These are phyloP conservation scores for Sphaerulina musiva DNA, from an alignment of 2,329 filamentous ascomycete genomes.

Conservation along the genomic window DNA sequence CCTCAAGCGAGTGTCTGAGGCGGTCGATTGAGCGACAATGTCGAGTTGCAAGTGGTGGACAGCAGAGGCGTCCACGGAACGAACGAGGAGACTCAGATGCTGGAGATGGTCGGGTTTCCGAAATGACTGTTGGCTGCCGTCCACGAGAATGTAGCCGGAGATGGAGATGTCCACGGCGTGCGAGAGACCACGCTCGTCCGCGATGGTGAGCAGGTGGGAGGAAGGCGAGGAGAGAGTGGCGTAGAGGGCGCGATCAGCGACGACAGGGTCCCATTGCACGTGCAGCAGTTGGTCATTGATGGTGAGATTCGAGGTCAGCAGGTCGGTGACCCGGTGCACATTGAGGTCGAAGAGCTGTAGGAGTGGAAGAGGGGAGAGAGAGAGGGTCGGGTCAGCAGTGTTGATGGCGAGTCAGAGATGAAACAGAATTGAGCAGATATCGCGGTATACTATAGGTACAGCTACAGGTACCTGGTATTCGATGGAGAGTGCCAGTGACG, in stretches of 20 bases:
- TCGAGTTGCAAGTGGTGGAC: slow-evolving; percentile 11
- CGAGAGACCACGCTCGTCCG: slow-evolving; percentile 13
- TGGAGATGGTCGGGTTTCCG: slow-evolving; percentile 8
- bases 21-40: slow-evolving; percentile 9
- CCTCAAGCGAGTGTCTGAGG: slow-evolving; percentile 3
- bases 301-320: slow-evolving; percentile 38
- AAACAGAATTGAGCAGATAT: slow-evolving; percentile 7
- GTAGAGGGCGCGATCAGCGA: slow-evolving; percentile 29
- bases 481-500: too few relatives aligned
- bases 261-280: slow-evolving; percentile 36
- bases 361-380: slow-evolving; percentile 29
- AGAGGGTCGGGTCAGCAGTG: too few relatives aligned
- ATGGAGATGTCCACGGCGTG: slow-evolving; percentile 14
- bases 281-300: slow-evolving; percentile 40
- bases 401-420: slow-evolving; percentile 5
- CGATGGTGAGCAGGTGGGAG: slow-evolving; percentile 14
- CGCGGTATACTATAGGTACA: too few relatives aligned
- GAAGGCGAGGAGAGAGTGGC: slow-evolving; percentile 29
- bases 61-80: slow-evolving; percentile 8
- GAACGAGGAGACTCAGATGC: slow-evolving; percentile 10
- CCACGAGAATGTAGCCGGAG: slow-evolving; percentile 9
- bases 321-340: slow-evolving; percentile 34
- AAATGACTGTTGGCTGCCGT: slow-evolving; percentile 2
- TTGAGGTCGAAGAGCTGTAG: slow-evolving; percentile 39
- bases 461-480: too few relatives aligned